Evolutionary conservation across 2,329 filamentous ascomycete species (phyloP).

Genomic region (Hymenoscyphus occultus): DNA sequence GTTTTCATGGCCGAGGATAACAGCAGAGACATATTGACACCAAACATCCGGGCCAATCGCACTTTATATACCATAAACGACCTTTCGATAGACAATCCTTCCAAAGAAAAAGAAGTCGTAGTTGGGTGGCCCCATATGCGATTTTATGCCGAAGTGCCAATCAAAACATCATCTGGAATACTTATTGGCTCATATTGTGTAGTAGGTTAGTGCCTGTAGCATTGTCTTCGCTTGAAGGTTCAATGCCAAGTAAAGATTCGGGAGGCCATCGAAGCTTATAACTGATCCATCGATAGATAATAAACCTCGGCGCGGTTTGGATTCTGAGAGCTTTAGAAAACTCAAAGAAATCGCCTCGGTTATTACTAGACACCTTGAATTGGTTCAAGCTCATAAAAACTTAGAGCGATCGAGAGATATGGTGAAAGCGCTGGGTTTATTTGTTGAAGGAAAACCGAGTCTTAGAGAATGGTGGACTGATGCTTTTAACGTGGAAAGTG

Average conservation of each 20-base stretch:
- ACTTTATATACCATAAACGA: slow-evolving; percentile 27
- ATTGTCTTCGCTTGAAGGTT: too few relatives aligned
- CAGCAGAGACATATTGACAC: slow-evolving; percentile 15
- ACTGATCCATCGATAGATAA: slow-evolving; percentile 41
- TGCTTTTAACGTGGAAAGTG: slow-evolving; percentile 1
- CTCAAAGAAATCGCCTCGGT: slow-evolving; percentile 54
- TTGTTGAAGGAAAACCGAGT: slow-evolving; percentile 47
- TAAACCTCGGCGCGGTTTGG: slow-evolving; percentile 50
- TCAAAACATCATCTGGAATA: slow-evolving; percentile 23
- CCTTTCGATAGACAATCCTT: slow-evolving; percentile 20
- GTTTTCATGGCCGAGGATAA: slow-evolving; percentile 23
- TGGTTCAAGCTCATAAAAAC: slow-evolving; percentile 48
- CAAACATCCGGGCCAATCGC: slow-evolving; percentile 16
- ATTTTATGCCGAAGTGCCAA: slow-evolving; percentile 33
- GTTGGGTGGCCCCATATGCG: slow-evolving; percentile 25
- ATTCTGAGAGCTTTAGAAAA: slow-evolving; percentile 46
- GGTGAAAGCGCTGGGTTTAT: slow-evolving; percentile 50
- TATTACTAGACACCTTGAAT: slow-evolving; percentile 59
- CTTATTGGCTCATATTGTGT: slow-evolving; percentile 60
- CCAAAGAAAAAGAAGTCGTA: slow-evolving; percentile 23
- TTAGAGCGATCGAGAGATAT: slow-evolving; percentile 50
- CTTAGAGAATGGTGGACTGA: slow-evolving; percentile 20
- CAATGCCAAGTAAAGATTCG: too few relatives aligned
- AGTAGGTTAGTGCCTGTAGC: slow-evolving; percentile 30
- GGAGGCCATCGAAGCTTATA: too few relatives aligned